phyloP scores from a whole-genome alignment of 225 moss, liverwort and hornwort genomes.

The Lunularia cruciata region DNA sequence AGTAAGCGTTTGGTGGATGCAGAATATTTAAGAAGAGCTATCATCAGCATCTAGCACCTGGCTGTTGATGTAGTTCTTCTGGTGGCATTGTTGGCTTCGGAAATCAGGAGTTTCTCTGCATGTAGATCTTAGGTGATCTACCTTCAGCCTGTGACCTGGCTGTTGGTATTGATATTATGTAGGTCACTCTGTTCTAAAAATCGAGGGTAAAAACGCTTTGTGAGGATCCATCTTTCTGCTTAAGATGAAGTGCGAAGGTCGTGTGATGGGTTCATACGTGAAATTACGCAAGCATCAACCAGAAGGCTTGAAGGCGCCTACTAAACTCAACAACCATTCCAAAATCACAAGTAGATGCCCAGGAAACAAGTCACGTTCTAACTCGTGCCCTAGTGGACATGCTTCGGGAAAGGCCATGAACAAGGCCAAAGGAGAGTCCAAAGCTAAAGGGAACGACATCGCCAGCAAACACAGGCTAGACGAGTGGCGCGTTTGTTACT shows the following conservation, averaged over 20 bases:
- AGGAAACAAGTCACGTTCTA: neutral
- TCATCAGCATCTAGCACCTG: slow-evolving; percentile 1
- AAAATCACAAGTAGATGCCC: slow-evolving; percentile 21
- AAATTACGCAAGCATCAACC: slow-evolving; percentile 16
- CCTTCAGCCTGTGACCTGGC: slow-evolving; percentile 21
- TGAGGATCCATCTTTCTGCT: neutral
- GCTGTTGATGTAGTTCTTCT: neutral
- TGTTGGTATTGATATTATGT: slow-evolving; percentile 1
- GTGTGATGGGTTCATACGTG: slow-evolving; percentile 31
- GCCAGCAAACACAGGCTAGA: neutral
- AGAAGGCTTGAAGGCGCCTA: slow-evolving; percentile 13
- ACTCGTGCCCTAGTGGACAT: neutral
- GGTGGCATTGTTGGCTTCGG: neutral
- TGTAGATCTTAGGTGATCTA: slow-evolving; percentile 4
- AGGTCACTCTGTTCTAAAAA: neutral
- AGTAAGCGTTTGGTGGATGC: neutral
- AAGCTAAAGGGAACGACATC: neutral
- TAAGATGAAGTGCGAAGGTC: slow-evolving; percentile 43
- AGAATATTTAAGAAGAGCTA: neutral
- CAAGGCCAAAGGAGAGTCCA: slow-evolving; percentile 14
- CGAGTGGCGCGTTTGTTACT: slow-evolving; percentile 19
- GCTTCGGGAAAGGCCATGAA: neutral
- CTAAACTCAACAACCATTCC: slow-evolving; percentile 31
- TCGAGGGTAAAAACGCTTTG: neutral
- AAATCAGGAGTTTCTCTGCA: neutral